Conservation (phyloP, 1,284 basidiomycete genomes). For the Leccinum huronense region DNA sequence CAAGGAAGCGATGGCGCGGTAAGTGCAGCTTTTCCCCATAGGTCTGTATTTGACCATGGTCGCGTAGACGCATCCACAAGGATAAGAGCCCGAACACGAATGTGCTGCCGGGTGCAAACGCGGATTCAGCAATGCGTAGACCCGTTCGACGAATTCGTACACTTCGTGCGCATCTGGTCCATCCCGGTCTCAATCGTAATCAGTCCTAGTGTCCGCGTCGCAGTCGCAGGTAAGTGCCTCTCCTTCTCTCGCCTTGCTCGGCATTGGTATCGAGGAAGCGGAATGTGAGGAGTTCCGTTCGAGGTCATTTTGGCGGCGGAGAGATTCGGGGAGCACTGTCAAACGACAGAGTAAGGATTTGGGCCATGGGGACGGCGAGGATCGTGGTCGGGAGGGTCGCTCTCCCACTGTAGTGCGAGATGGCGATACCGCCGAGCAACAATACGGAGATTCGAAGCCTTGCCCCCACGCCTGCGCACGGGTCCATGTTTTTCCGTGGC, state of each 20-base stretch:
- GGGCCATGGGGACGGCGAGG: constrained; percentile 2
- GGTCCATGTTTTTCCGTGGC: constrained; percentile 19
- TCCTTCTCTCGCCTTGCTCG: constrained; percentile 23
- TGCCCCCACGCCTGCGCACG: constrained; percentile 9
- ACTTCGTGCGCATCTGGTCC: constrained; percentile 26
- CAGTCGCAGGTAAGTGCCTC: constrained; percentile 21
- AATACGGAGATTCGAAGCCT: not conserved
- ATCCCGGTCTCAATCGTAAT: constrained; percentile 20
- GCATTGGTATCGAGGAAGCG: constrained; percentile 28
- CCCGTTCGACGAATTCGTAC: constrained; percentile 22
- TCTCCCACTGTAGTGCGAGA: not conserved
- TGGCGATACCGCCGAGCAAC: not conserved
- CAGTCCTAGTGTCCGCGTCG: constrained; percentile 17
- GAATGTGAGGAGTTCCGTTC: constrained; percentile 26
- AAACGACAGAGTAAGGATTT: constrained; percentile 13
- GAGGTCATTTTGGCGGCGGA: constrained; percentile 23
- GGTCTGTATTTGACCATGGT: not conserved
- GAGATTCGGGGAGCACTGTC: constrained; percentile 14
- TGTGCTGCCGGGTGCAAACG: constrained; percentile 6
- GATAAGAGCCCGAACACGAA: constrained; percentile 6
- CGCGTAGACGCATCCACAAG: constrained; percentile 9
- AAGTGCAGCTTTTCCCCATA: not conserved
- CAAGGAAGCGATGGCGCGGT: constrained; percentile 12
- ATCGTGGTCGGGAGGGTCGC: not conserved
- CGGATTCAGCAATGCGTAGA: constrained; percentile 26